Base-by-base conservation (phyloP, 1,284 basidiomycete genomes). In the Rhodofomes roseus region DNA sequence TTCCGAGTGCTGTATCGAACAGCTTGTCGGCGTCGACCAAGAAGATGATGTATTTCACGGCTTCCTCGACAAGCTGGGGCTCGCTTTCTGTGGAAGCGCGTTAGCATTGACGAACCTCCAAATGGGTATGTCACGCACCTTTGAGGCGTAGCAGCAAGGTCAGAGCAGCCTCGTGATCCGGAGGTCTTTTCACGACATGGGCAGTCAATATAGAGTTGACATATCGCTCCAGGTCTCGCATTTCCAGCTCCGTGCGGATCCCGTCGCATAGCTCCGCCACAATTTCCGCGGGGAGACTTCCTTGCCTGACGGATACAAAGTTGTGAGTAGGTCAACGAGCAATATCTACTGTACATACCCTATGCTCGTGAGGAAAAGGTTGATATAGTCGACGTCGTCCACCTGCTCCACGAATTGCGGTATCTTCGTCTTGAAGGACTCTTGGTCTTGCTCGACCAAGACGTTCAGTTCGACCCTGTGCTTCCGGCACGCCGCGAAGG, bases 31-130 rank as follows among this genome's bases (percentile, higher is more conserved):
- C 94, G 69, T 98, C 95, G 18, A 95, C 94, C 34, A 99, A 83
- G 81, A 98, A 99, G 72, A 99, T 97, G 73, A 99, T 91, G 70
- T 99, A 99, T 73, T 96, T 98, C 68, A 98, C 92, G 2, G 96
- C 96, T 59, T 98, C 95, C 70, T 98, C 95, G 4, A 97, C 93
- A 0, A 94, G 76, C 40, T 86, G 81, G 0, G 89, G 84, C 63
- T 93, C 83, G 9, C 79, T 80, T 27, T 86, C 93, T 95, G 43
- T 16, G 5, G 4, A 27, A 23, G 11, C 14, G 9, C 4, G 9
- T 46, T 12, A 14, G 23, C 7, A 46, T 27, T 25, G 1, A 8
- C 9, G 46, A 50, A n/a, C n/a, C n/a, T n/a, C n/a, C 25, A 18
- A 5, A n/a, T n/a, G n/a, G 20, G 23, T 8, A 43, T 23, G 4